Evolutionary conservation across 306 rosid genomes (phyloP).

Genomic region (Dryas alaskensis): DNA sequence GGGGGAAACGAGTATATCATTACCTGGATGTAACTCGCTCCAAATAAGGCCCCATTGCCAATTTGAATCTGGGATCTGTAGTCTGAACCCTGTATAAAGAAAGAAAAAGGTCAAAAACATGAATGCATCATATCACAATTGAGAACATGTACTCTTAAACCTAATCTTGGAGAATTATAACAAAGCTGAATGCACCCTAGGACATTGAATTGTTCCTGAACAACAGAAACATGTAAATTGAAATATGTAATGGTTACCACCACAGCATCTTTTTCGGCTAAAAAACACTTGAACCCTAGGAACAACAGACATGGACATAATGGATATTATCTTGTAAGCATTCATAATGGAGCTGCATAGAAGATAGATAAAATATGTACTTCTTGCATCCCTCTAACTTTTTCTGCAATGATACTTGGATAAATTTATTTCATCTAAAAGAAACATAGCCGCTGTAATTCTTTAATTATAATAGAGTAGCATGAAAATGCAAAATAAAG

Average conservation of each 20-base stretch:
- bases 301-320: not conserved
- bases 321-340: not conserved
- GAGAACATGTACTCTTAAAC: not conserved
- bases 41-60: slow-evolving; percentile 80
- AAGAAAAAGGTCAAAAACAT: not conserved
- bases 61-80: slow-evolving; percentile 76
- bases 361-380: not conserved
- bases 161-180: not conserved
- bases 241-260: too few species aligned
- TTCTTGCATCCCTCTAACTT: not conserved
- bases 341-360: not conserved
- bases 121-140: not conserved
- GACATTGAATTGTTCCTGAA: not conserved
- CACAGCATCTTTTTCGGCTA: too few species aligned
- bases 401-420: not conserved
- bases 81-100: slow-evolving; percentile 70
- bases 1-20: not conserved
- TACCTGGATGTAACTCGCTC: slow-evolving; percentile 93
- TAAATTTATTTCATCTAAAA: not conserved
- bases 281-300: not conserved
- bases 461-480: not conserved
- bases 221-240: not conserved
- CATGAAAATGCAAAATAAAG: not conserved
- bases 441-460: not conserved
- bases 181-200: not conserved